phyloP scores from a whole-genome alignment of 1,139 yeast genomes.

The Yamadazyma sp. region DNA sequence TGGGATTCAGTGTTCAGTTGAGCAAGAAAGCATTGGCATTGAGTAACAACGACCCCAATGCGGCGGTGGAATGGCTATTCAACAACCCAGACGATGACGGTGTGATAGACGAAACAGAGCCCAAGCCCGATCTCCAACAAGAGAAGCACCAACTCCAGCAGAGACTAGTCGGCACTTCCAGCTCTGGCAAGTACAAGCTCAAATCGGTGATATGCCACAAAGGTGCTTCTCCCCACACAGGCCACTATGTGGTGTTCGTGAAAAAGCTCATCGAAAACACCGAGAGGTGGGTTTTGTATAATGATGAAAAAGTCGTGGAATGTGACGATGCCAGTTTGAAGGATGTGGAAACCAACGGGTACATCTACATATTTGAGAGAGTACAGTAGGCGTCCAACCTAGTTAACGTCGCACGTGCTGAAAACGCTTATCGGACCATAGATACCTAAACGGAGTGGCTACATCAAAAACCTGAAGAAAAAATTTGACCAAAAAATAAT shows the following conservation, averaged over 20 bases:
- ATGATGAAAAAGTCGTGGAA: conserved; percentile 88
- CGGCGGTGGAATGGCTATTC: conserved; percentile 90
- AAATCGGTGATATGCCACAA: conserved; percentile 87
- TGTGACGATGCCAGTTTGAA: conserved; percentile 62
- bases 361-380: conserved; percentile 50
- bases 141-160: conserved; percentile 18
- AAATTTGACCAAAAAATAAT: background rate
- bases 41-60: conserved; percentile 61
- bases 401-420: no score
- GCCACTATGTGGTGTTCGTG: conserved; percentile 90
- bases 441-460: no score
- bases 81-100: conserved; percentile 66
- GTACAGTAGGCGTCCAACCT: no score
- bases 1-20: conserved; percentile 74
- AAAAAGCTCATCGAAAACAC: conserved; percentile 40
- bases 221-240: conserved; percentile 92
- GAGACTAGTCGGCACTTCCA: conserved; percentile 1
- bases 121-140: conserved; percentile 21
- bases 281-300: conserved; percentile 78
- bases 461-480: background rate
- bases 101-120: conserved; percentile 14
- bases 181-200: conserved; percentile 42
- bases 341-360: conserved; percentile 64
- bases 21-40: conserved; percentile 69
- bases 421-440: no score